phyloP scores from a whole-genome alignment of 257 asterid genomes.

The Vinca minor region DNA sequence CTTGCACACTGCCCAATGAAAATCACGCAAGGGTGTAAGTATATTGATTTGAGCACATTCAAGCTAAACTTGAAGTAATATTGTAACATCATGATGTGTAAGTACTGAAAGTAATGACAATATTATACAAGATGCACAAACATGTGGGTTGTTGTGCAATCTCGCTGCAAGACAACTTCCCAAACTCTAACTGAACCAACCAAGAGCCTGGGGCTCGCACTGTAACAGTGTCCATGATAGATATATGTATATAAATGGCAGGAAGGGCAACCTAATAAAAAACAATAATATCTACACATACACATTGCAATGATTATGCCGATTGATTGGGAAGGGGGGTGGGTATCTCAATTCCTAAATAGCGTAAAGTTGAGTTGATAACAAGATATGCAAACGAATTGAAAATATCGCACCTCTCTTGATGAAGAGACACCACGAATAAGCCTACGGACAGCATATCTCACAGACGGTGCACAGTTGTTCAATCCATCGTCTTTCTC shows the following conservation, averaged over 20 bases:
- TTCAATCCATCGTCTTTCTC: conserved; percentile 89
- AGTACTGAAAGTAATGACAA: too few species aligned
- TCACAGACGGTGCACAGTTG: conserved; percentile 83
- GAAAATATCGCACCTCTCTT: conserved; percentile 53
- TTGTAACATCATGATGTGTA: not conserved
- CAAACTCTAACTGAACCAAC: not conserved
- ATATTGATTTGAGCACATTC: not conserved
- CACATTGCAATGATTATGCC: not conserved
- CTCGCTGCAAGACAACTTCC: not conserved
- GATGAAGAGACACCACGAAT: conserved; percentile 93
- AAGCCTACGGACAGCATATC: conserved; percentile 95
- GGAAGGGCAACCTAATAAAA: not conserved
- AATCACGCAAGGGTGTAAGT: not conserved
- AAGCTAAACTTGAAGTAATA: not conserved
- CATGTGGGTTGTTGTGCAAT: too few species aligned
- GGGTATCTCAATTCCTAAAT: not conserved
- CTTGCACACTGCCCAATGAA: conserved; percentile 78
- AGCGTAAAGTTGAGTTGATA: not conserved
- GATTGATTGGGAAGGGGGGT: not conserved
- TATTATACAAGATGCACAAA: not conserved
- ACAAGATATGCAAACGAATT: not conserved
- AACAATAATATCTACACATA: not conserved
- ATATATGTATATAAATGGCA: not conserved
- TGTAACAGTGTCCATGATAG: not conserved
- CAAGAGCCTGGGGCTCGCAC: not conserved